Base-by-base conservation (phyloP, 352 stramenopile species). In the Pythium utonaiense region DNA sequence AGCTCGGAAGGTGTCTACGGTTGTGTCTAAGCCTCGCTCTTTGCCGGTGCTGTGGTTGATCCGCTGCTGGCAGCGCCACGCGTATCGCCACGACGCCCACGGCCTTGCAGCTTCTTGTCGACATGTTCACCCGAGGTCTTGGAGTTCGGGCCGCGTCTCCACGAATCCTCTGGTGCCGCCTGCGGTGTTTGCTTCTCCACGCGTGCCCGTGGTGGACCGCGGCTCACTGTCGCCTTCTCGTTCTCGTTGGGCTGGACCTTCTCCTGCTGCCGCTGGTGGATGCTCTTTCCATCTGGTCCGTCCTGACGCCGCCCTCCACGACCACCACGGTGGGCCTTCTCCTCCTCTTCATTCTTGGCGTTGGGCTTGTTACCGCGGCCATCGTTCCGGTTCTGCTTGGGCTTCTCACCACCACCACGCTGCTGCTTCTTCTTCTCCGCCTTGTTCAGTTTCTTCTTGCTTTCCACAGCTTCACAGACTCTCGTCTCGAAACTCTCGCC, bases 401-500 rank as follows among this genome's bases (percentile, higher is more conserved):
- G 6, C 25, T 40, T 40, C 13, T 53, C 47, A 16, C 25, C 47
- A 16, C 28, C 28, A 17, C 47, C 25, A 24, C 28, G 25, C 27
- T 53, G 19, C 27, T 30, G 27, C 45, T 62, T 55, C 24, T 57
- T 52, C 34, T 51, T 52, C 5, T 28, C 17, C 1, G 53, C 16
- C 41, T 42, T 41, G 10, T 40, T 36, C 17, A 34, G 14, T n/a
- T 70, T 33, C 17, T 45, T 66, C 14, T 38, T 30, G 0, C 4
- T 30, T 24, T 33, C n/a, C 14, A 19, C 62, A n/a, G 66, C 69
- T 57, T 54, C 59, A 45, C 70, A 83, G 16, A 88, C 65, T 6
- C 69, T 45, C 1, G 66, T 47, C 6, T 67, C 70, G 54, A 93
- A 91, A 54, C 81, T 89, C 44, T 74, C 59, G 3, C 77, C 78